These are phyloP conservation scores for Neopestalotiopsis clavispora DNA, from an alignment of 2,329 filamentous ascomycete genomes.

Conservation along the genomic window DNA sequence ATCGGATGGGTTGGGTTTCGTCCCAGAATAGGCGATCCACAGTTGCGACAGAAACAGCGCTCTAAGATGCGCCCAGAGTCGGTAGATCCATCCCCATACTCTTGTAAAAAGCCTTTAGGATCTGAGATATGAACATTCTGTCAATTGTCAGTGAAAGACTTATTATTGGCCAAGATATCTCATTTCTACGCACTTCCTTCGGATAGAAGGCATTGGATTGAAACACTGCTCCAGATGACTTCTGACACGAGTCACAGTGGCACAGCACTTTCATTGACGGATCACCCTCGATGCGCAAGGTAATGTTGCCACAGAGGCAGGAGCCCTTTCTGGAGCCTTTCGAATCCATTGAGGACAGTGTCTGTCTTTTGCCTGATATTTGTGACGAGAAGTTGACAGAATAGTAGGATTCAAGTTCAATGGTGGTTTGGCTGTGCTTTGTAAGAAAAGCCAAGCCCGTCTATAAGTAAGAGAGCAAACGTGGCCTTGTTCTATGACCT, in stretches of 20 bases:
- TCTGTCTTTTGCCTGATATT: not conserved
- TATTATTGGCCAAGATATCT: not conserved
- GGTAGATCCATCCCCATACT: not conserved
- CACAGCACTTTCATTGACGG: not conserved
- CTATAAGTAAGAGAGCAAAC: no score
- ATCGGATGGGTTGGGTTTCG: not conserved
- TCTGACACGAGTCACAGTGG: not conserved
- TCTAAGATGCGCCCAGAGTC: not conserved
- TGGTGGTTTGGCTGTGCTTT: no score
- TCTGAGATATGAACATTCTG: not conserved
- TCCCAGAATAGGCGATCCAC: not conserved
- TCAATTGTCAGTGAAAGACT: not conserved
- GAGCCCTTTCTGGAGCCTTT: not conserved
- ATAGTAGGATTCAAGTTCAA: no score
- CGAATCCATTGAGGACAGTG: not conserved
- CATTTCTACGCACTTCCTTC: not conserved
- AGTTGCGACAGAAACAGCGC: not conserved
- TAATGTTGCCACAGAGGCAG: not conserved
- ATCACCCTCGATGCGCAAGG: not conserved
- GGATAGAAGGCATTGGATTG: not conserved
- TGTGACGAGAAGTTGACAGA: no score
- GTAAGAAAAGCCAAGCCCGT: no score
- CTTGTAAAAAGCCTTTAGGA: not conserved
- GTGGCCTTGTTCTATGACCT: no score
- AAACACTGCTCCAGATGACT: not conserved